These are phyloP conservation scores for Ceratonia siliqua DNA, from an alignment of 306 rosid genomes.

Conservation along the genomic window DNA sequence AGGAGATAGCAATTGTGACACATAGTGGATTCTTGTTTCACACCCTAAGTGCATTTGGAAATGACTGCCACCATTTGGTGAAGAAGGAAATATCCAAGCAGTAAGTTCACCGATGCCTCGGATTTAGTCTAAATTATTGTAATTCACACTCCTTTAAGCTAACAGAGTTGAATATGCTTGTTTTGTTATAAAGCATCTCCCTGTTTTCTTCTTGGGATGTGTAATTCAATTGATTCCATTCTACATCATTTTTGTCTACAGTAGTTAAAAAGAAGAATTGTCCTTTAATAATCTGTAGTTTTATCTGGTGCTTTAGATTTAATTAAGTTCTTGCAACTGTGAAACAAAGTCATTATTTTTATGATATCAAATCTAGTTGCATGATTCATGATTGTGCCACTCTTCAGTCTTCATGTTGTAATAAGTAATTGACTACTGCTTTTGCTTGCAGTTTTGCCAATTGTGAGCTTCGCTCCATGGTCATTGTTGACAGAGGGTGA, in stretches of 20 bases:
- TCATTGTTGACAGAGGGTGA: slow-evolving; percentile 60
- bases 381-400: not conserved
- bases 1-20: slow-evolving; percentile 88
- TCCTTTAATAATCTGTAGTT: not conserved
- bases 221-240: not conserved
- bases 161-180: not conserved
- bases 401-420: slow-evolving; percentile 11
- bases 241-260: not conserved
- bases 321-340: slow-evolving; percentile 23
- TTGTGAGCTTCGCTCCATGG: slow-evolving; percentile 77
- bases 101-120: slow-evolving; percentile 49
- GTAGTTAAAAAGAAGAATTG: not conserved
- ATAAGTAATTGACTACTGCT: slow-evolving; percentile 17
- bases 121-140: slow-evolving; percentile 5
- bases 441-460: slow-evolving; percentile 49
- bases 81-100: slow-evolving; percentile 78
- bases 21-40: slow-evolving; percentile 84
- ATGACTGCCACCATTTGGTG: slow-evolving; percentile 71
- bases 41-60: slow-evolving; percentile 57
- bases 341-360: not conserved
- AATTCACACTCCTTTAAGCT: not conserved
- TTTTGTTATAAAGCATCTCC: not conserved
- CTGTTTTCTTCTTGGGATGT: not conserved
- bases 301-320: slow-evolving; percentile 17
- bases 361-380: slow-evolving; percentile 8